These are phyloP conservation scores for Xeromyces bisporus DNA, from an alignment of 495 filamentous ascomycete species.

Conservation along the genomic window DNA sequence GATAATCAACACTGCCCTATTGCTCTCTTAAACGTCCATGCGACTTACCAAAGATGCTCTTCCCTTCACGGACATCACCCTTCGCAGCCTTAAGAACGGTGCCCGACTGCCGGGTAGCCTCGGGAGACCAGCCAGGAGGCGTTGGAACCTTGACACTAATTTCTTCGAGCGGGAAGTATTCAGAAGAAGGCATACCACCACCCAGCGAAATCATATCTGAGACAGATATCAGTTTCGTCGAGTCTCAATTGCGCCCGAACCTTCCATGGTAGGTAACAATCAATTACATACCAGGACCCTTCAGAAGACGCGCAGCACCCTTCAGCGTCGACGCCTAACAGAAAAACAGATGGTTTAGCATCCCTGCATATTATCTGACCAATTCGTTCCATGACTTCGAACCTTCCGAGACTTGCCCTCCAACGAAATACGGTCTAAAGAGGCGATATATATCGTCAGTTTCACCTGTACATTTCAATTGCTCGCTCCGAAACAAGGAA, in stretches of 20 bases:
- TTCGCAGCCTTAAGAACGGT: conserved; percentile 52
- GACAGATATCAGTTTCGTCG: neutral
- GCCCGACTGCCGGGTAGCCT: conserved; percentile 37
- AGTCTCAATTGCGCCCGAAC: too few species aligned
- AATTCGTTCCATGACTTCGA: neutral
- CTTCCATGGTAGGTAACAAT: too few species aligned
- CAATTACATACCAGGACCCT: conserved; percentile 38
- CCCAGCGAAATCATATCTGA: conserved; percentile 69
- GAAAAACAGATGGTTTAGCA: conserved; percentile 2
- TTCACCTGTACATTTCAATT: too few species aligned
- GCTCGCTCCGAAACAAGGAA: conserved; percentile 8
- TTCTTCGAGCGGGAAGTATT: conserved; percentile 74
- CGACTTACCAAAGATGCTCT: conserved; percentile 38
- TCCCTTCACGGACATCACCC: conserved; percentile 55
- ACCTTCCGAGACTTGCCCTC: conserved; percentile 29
- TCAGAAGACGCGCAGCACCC: conserved; percentile 55
- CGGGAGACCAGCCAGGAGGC: conserved; percentile 50
- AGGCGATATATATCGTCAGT: too few species aligned
- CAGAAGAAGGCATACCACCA: conserved; percentile 73
- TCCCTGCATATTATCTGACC: neutral
- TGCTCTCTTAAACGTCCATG: neutral
- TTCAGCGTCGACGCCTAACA: conserved; percentile 55
- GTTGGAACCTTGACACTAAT: conserved; percentile 51
- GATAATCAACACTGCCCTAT: conserved; percentile 1
- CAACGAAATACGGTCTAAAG: conserved; percentile 10